Evolutionary conservation across 306 rosid species (phyloP), one percentile per base, ranked within the genome.

Genomic region (Psophocarpus tetragonolobus): DNA sequence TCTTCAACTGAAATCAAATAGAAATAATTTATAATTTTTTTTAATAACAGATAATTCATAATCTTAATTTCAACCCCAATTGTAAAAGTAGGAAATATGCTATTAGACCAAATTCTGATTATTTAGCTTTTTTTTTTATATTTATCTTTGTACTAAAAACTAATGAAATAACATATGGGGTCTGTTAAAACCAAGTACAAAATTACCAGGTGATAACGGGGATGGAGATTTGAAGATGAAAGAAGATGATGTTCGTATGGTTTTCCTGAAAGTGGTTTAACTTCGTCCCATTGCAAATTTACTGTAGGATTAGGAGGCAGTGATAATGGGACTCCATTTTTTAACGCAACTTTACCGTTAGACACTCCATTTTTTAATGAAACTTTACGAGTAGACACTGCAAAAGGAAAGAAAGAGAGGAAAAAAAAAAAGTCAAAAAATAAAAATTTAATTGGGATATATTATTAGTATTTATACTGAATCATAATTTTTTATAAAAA

Each of bases 241-340:
- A 90, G 74, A 64, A 90, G 8, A 9, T 63, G 3, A 51, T 74
- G 64, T 17, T 8, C 79, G 77, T 61, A 80, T 48, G 87, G 87
- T 63, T 82, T 68, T 56, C 85, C 86, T 5, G 87, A 82, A 69
- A 90, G 94, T 5, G 94, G 91, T 64, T 79, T 75, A 70, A 62
- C 57, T 47, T 79, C 86, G 48, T 36, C 71, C 68, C 82, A 80
- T 60, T 74, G 75, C 61, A 84, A 48, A 77, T 70, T 67, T 65
- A 69, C 29, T 12, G 39, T 12, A 36, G 36, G 63, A 65, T 12
- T 21, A 5, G 64, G 44, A 17, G 8, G 30, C 27, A 15, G 17
- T 13, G 23, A 48, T 17, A 21, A 56, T 14, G 50, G 26, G 21
- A 64, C 69, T 41, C 1, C 17, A 21, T 74, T 53, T 79, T 61